Base-by-base conservation (phyloP, 2,329 filamentous ascomycete genomes). In the Hypocrella siamensis region DNA sequence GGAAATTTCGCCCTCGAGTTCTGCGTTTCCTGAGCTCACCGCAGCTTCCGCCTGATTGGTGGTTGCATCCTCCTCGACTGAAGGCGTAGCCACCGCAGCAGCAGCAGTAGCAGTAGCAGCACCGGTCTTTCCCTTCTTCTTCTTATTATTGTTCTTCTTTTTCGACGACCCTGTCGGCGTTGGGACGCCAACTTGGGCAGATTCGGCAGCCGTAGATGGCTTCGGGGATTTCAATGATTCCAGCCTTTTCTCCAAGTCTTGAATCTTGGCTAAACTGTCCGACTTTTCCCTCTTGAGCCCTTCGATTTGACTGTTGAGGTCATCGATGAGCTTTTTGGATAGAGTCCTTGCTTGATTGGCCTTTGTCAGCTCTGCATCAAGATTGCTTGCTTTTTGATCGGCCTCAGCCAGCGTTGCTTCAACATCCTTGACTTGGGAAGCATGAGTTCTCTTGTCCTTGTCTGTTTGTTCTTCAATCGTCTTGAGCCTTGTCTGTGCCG, bases 111-210 rank as follows among this genome's bases (percentile, higher is more conserved):
- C 18, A 6, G 54, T 52, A 40, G 69, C 72, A 19, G 65, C 70
- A 14, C 70, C 5, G 15, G 11, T 4, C 11, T 14, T 14, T 12
- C 25, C 73, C 61, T 86, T 88, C 56, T 77, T 80, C 67, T 92
- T 93, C 62, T 88, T 93, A 51, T 85, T 92, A 53, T 82, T 86
- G 55, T 83, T 92, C 54, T 83, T 92, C 57, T 85, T 88, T 36
- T 66, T 70, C 37, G 62, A 61, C 0, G 46, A 46, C 4, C 40
- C 38, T 11, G 40, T 31, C 9, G 35, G 34, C 6, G 51, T 29
- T 1, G 45, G 21, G 1, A 52, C 24, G 1, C 46, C 31, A 1
- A 52, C 27, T 4, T 51, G 34, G 6, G 15, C 15, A 18, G 25
- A 16, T 22, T 29, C 31, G 22, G 40, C 40, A 11, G 46, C 38